Conservation (phyloP, 495 filamentous ascomycete genomes). For the Penicillium ucsense region DNA sequence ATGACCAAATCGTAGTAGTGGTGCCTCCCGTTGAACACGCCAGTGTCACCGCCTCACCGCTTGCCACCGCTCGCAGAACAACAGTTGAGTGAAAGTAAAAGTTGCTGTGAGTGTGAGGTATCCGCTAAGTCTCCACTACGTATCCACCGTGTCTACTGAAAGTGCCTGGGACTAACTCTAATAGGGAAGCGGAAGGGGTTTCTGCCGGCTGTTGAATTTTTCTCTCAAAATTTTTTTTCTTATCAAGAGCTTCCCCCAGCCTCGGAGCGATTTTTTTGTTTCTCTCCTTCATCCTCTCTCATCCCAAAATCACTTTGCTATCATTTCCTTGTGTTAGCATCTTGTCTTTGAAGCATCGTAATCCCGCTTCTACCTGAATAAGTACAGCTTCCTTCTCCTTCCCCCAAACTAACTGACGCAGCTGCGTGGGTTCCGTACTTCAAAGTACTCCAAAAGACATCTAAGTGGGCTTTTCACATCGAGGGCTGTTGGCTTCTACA, state of each 20-base stretch:
- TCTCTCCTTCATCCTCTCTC: conserved; percentile 2
- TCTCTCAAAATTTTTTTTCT: conserved; percentile 25
- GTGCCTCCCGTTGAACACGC: too few species aligned
- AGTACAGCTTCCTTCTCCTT: conserved; percentile 9
- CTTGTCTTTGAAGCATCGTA: conserved; percentile 6
- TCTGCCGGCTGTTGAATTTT: conserved; percentile 27
- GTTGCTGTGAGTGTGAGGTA: conserved; percentile 2
- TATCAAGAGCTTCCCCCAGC: conserved; percentile 22
- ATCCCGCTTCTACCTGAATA: conserved; percentile 3
- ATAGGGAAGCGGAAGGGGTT: conserved; percentile 19
- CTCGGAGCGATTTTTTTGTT: conserved; percentile 4
- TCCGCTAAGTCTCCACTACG: conserved; percentile 8
- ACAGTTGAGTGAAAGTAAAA: background rate
- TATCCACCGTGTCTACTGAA: background rate
- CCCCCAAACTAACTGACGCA: conserved; percentile 27
- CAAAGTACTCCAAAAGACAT: conserved; percentile 37
- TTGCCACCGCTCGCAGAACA: background rate
- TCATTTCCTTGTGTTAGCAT: conserved; percentile 10
- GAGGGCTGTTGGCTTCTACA: conserved; percentile 41
- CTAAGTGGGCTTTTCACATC: conserved; percentile 37
- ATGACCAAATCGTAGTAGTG: too few species aligned
- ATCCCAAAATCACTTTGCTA: conserved; percentile 6
- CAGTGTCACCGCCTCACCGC: too few species aligned
- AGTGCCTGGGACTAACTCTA: conserved; percentile 8
- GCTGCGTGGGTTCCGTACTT: conserved; percentile 30